Base-by-base conservation (phyloP, 2,329 filamentous ascomycete species). In the Fusarium nodosum region DNA sequence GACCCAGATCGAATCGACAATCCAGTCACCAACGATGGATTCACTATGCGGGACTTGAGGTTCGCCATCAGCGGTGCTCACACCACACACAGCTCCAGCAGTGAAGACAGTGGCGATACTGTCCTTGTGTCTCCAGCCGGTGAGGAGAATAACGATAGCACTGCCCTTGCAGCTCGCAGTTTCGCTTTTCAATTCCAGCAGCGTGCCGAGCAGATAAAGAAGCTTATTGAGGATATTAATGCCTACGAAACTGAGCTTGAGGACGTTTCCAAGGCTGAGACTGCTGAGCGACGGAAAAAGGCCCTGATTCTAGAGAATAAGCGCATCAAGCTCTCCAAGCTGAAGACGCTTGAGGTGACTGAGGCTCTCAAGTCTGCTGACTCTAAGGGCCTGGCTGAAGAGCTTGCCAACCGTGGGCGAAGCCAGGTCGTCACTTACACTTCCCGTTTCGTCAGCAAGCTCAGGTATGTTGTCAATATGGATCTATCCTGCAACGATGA, bases 311-410 rank as follows among this genome's bases (percentile, higher is more conserved):
- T 53, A 9, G 50, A 42, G 9, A 53, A 41, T 3, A 53, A 53
- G n/a, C 36, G 50, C 7, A 53, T 53, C n/a, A 53, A 31, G 9
- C 26, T 53, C 8, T 53, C 50, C 15, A 53, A 53, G 26, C 18
- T 53, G 2, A 53, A 53, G 50, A 53, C 50, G 2, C 36, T 53
- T 13, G 50, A 53, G 7, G 50, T 53, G 13, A 53, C 50, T 31
- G 50, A 53, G 11, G 50, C 50, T n/a, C 50, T 53, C 26, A 53
- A 53, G 6, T 53, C 50, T 53, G 36, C 26, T 11, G 50, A 53
- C 4, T 41, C 50, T 1, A 53, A 53, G n/a, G 36, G 50, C 0
- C 16, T 53, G 26, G 50, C 50, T 7, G 50, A 53, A 1, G 50
- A 53, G 7, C 50, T 53, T 24, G 50, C 50, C n/a, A 53, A 55